Percentiles rank a stretch among this genome's conserved stretches.
phyloP scores from a whole-genome alignment of 352 stramenopile genomes.

The Pythium chondricola region DNA sequence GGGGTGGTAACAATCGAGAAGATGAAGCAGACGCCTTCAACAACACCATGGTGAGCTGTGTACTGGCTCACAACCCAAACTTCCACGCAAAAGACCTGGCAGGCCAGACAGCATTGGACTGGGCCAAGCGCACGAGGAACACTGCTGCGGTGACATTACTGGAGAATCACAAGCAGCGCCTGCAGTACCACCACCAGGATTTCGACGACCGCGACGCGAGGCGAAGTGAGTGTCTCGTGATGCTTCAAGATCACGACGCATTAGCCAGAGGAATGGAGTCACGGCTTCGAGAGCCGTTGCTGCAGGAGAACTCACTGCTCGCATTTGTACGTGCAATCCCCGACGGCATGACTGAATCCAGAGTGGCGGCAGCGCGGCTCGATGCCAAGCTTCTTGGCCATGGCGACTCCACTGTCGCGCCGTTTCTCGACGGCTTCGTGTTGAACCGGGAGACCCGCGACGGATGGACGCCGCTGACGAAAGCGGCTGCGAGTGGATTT shows the following conservation, averaged over 20 bases:
- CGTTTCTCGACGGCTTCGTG: constrained; percentile 28
- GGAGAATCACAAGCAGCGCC: constrained; percentile 16
- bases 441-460: constrained; percentile 48
- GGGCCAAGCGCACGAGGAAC: constrained; percentile 52
- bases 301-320: constrained; percentile 33
- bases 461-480: constrained; percentile 67
- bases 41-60: constrained; percentile 36
- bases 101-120: constrained; percentile 62
- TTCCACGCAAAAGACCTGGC: constrained; percentile 31
- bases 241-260: constrained; percentile 32
- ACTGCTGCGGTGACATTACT: constrained; percentile 24
- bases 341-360: background rate
- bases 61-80: constrained; percentile 38
- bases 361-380: background rate
- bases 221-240: constrained; percentile 26
- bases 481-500: constrained; percentile 50
- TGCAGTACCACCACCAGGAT: constrained; percentile 19
- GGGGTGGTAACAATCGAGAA: constrained; percentile 5
- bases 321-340: constrained; percentile 21
- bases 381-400: constrained; percentile 7
- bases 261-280: constrained; percentile 22
- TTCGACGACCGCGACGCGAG: constrained; percentile 27
- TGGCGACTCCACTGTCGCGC: constrained; percentile 3
- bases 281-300: constrained; percentile 30
- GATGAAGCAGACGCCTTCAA: constrained; percentile 27